phyloP scores from a whole-genome alignment of 768 basidiomycete species.

The Hortiboletus campestris region DNA sequence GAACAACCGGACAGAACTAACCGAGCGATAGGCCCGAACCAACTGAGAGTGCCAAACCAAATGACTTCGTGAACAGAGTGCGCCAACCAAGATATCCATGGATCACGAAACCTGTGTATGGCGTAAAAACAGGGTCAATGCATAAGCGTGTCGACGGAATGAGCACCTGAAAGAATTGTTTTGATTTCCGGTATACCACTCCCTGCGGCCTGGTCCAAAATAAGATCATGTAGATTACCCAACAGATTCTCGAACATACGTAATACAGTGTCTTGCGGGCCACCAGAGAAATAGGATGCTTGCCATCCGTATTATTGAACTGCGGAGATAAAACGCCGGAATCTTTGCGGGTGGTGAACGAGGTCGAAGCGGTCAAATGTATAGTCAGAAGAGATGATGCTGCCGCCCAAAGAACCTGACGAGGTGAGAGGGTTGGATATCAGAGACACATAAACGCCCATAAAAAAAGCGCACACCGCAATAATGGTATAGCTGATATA shows the following conservation, averaged over 20 bases:
- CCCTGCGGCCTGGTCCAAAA: conserved; percentile 71
- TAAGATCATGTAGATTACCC: conserved; percentile 6
- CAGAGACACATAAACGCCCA: neutral
- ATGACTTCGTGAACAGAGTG: conserved; percentile 84
- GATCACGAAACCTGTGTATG: conserved; percentile 78
- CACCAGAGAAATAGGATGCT: conserved; percentile 26
- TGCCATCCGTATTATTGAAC: conserved; percentile 36
- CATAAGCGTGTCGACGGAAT: neutral
- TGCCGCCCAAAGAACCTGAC: conserved; percentile 69
- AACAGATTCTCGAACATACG: conserved; percentile 45
- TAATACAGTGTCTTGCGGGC: conserved; percentile 81
- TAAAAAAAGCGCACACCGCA: conserved; percentile 59
- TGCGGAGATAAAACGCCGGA: conserved; percentile 61
- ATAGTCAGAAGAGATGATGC: conserved; percentile 80
- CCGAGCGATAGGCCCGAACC: conserved; percentile 90
- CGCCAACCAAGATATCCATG: conserved; percentile 94
- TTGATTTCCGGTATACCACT: conserved; percentile 98
- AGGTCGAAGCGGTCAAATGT: conserved; percentile 82
- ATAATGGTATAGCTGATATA: conserved; percentile 69
- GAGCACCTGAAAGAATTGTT: conserved; percentile 77
- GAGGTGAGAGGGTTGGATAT: neutral
- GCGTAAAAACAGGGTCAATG: conserved; percentile 10
- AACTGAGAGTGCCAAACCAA: conserved; percentile 87
- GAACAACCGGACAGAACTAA: conserved; percentile 19
- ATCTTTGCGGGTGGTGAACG: conserved; percentile 87